Conservation (phyloP, 75 land plant genomes). For the Gnetum montanum region DNA sequence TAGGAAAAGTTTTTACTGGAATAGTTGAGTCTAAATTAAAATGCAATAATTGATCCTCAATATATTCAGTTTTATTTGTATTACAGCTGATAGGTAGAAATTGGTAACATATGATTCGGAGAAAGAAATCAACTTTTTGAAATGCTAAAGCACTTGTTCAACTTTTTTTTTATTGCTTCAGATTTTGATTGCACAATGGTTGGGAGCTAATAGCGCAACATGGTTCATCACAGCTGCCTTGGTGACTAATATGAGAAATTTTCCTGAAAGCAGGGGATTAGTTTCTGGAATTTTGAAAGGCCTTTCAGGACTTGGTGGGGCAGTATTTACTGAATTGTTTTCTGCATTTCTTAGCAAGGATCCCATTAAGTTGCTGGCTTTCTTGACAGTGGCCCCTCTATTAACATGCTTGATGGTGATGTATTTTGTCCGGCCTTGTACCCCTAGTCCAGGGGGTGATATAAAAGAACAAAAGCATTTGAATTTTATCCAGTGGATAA, state of each 20-base stretch:
- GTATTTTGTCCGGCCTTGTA: conserved; percentile 24
- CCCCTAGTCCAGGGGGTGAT: conserved; percentile 9
- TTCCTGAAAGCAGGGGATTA: conserved; percentile 36
- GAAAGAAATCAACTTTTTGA: too few relatives aligned
- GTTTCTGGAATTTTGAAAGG: conserved; percentile 38
- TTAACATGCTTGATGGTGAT: conserved; percentile 18
- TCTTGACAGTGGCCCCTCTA: conserved; percentile 22
- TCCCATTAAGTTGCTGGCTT: conserved; percentile 12
- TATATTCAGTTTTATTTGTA: too few relatives aligned
- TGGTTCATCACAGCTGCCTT: conserved; percentile 36
- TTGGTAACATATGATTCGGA: too few relatives aligned
- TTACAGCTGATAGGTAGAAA: too few relatives aligned
- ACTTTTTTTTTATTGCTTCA: conserved; percentile 4
- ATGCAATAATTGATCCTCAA: too few relatives aligned
- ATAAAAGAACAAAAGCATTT: conserved; percentile 18
- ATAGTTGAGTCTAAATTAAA: too few relatives aligned
- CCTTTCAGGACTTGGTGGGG: conserved; percentile 29
- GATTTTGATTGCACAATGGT: conserved; percentile 21
- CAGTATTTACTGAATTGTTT: conserved; percentile 27
- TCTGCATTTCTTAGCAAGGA: conserved; percentile 11
- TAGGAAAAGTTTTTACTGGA: too few relatives aligned
- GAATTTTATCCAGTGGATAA: conserved; percentile 11
- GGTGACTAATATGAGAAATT: conserved; percentile 40
- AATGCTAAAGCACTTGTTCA: too few relatives aligned
- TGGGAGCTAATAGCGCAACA: conserved; percentile 37